Evolutionary conservation across 495 filamentous ascomycete species (phyloP), one percentile per base, ranked within the genome.

Genomic region (Neurospora sp.): DNA sequence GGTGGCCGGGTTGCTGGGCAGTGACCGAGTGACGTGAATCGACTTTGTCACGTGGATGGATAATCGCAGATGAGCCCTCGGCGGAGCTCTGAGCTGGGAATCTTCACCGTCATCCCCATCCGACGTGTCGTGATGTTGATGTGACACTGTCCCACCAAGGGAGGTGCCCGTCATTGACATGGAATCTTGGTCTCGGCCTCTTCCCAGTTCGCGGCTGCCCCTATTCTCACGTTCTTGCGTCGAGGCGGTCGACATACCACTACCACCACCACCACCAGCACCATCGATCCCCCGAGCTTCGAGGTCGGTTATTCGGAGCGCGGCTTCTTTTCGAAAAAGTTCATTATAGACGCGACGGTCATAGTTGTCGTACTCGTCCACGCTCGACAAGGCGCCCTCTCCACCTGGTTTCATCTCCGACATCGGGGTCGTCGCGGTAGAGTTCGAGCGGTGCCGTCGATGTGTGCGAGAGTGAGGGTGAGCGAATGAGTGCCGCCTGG

Each of bases 21-120:
- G 23, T 35, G 54, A 69, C 37, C 71, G 71, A 40, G 70, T 75
- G 12, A 75, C 73, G 12, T 71, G 18, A 12, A 75, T 77, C 18
- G 70, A 71, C 72, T 70, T 74, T 11, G 74, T 75, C 16, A 76
- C 71, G 16, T 76, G 70, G 23, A 74, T 78, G n/a, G 76, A 74
- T 44, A 79, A 35, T 23, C 76, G 59, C 44, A 78, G 7, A 69
- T 79, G 78, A 6, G 75, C 78, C 69, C 46, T 73, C 7, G 79
- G 75, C 42, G 77, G 78, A 16, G 79, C 76, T 23, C 72, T 69
- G 14, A 80, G 39, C 2, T 71, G 40, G 39, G 41, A 66, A n/a
- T 35, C 46, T 4, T 39, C 71, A 5, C 54, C 71, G 8, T 31
- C 69, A 8, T 12, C 37, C 5, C 31, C 48, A 54, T 54, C 48